Evolutionary conservation across 805 yeast species (phyloP), one percentile per base, ranked within the genome.

Genomic region (Kodamaea neixiangensis): DNA sequence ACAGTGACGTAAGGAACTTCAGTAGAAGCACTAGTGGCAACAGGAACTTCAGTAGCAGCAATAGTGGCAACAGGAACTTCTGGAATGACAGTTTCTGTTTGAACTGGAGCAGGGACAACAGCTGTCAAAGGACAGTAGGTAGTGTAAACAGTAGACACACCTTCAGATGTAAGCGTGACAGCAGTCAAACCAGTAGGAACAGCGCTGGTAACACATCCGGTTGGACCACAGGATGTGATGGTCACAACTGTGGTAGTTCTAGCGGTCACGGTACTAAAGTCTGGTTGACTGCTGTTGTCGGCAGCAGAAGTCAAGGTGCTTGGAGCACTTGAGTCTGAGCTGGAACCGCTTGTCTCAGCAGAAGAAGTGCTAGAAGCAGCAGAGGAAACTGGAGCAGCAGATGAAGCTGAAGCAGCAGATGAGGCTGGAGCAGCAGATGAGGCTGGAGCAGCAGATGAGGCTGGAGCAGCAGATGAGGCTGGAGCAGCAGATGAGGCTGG

Each of bases 101-200:
- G 44, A 25, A 22, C 38, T 15, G 51, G 17, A n/a, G 34, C 19
- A 52, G 42, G 39, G 34, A 41, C 46, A 17, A 35, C 29, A 15
- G 49, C 21, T n/a, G 41, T 31, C 40, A 57, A 46, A 7, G 62
- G 60, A 49, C 63, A 59, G 53, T 51, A 56, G 7, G 62, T 59
- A 15, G 60, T 58, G 49, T 53, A 56, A 15, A 45, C 44, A 5
- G 56, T 52, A 18, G 48, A 46, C 7, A 29, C 48, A 3, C 48
- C 51, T 2, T 45, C 35, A 19, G 34, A 38, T 6, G 57, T 56
- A 11, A 44, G 44, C 6, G 59, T 58, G 5, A 51, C 47, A 6
- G 52, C 45, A 25, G 55, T 43, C 11, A 50, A 14, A 31, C 54
- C 54, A 29, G 55, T 53, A 3, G 39, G n/a, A 1, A 20, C 34